Conservation (phyloP, 164 flowering plant species). For the Warburgia ugandensis region DNA sequence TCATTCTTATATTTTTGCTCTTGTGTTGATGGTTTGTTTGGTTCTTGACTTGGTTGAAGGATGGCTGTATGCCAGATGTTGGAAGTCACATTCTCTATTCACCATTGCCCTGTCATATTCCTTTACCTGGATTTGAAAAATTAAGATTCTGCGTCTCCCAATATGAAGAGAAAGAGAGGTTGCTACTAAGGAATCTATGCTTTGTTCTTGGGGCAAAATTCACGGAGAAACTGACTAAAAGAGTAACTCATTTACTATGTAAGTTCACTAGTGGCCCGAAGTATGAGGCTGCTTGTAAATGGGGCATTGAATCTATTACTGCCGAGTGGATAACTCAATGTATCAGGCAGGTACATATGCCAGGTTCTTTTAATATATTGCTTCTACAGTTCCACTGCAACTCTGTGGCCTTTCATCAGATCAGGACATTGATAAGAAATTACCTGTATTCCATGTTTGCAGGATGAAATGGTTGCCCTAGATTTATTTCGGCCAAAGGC, state of each 20-base stretch:
- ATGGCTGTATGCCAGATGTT: constrained; percentile 71
- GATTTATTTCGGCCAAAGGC: constrained; percentile 61
- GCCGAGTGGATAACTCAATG: constrained; percentile 88
- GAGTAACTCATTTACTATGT: constrained; percentile 80
- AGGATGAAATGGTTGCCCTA: constrained; percentile 56
- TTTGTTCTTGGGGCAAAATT: constrained; percentile 82
- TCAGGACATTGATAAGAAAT: too few species aligned
- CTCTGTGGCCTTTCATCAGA: too few species aligned
- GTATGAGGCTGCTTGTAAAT: constrained; percentile 79
- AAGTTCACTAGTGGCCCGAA: constrained; percentile 79
- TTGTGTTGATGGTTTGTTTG: constrained; percentile 1
- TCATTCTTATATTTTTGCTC: not conserved
- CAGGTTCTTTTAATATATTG: not conserved
- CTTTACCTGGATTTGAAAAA: constrained; percentile 69
- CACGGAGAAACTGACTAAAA: constrained; percentile 57
- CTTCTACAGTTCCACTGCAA: too few species aligned
- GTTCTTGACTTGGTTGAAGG: constrained; percentile 39
- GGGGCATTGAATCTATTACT: constrained; percentile 66
- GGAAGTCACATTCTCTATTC: constrained; percentile 77
- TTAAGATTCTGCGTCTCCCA: constrained; percentile 83
- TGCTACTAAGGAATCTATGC: constrained; percentile 68
- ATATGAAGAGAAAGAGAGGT: constrained; percentile 77
- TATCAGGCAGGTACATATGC: constrained; percentile 53
- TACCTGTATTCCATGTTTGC: constrained; percentile 13
- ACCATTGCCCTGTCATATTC: constrained; percentile 79